Evolutionary conservation across 371 early-diverging fungal species (phyloP).

Genomic region (Mucor velutinosus): DNA sequence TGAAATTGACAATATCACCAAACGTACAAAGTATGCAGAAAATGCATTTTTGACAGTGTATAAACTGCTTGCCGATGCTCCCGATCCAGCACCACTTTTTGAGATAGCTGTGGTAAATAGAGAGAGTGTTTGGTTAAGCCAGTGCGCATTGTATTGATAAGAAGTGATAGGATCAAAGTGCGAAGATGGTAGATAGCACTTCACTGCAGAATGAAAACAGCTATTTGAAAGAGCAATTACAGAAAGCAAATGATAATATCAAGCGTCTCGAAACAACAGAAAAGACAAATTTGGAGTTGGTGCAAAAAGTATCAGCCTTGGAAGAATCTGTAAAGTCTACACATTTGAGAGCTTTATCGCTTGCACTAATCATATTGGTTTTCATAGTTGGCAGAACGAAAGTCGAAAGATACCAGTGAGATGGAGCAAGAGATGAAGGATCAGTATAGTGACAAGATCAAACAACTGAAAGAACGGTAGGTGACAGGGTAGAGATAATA

Average conservation of each 20-base stretch:
- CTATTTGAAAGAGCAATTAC: slow-evolving; percentile 54
- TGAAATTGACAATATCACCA: slow-evolving; percentile 90
- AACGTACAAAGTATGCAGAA: slow-evolving; percentile 84
- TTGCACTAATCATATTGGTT: not conserved
- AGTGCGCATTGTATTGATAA: not conserved
- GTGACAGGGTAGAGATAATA: not conserved
- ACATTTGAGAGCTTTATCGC: not conserved
- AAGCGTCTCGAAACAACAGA: slow-evolving; percentile 52
- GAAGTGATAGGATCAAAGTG: slow-evolving; percentile 59
- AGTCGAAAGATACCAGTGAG: slow-evolving; percentile 52
- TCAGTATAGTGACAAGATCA: slow-evolving; percentile 75
- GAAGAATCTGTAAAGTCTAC: slow-evolving; percentile 34
- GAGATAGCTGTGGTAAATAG: slow-evolving; percentile 47
- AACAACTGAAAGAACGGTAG: slow-evolving; percentile 80
- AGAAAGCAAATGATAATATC: slow-evolving; percentile 37
- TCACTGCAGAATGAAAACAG: slow-evolving; percentile 57
- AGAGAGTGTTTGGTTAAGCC: not conserved
- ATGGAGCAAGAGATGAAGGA: slow-evolving; percentile 69
- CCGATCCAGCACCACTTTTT: slow-evolving; percentile 82
- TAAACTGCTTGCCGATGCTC: slow-evolving; percentile 79
- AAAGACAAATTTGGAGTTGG: slow-evolving; percentile 51
- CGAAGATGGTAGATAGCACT: slow-evolving; percentile 52
- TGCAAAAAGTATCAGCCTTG: slow-evolving; percentile 56
- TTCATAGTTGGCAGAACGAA: slow-evolving; percentile 60
- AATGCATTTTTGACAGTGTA: slow-evolving; percentile 81